Percentiles rank a stretch among this genome's conserved stretches.
Evolutionary conservation across 352 stramenopile species (phyloP).

Genomic region (Lagenidium sp.): DNA sequence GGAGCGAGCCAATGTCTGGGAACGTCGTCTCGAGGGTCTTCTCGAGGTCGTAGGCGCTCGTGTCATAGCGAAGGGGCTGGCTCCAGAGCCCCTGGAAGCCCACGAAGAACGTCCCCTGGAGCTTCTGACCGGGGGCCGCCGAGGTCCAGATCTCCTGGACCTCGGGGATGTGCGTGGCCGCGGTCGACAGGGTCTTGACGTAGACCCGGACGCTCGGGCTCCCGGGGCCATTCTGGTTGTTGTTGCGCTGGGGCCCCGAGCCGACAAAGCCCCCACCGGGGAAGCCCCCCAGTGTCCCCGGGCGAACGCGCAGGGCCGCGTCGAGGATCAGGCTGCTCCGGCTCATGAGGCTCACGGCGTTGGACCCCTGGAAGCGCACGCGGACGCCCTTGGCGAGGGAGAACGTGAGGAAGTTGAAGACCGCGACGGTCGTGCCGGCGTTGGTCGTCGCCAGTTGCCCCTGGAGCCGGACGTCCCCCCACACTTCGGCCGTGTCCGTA

Average conservation of each 20-base stretch:
- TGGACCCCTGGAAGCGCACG: constrained; percentile 79
- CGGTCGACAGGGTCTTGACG: constrained; percentile 88
- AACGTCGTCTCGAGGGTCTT: constrained; percentile 43
- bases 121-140: constrained; percentile 70
- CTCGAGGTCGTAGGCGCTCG: constrained; percentile 46
- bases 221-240: constrained; percentile 93
- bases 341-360: constrained; percentile 86
- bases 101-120: constrained; percentile 75
- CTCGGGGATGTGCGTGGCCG: constrained; percentile 76
- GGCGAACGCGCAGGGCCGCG: constrained; percentile 61
- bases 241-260: constrained; percentile 30
- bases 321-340: constrained; percentile 89
- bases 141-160: constrained; percentile 88
- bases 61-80: constrained; percentile 65
- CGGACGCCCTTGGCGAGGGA: constrained; percentile 77
- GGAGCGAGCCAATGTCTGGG: constrained; percentile 30
- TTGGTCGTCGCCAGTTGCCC: constrained; percentile 52
- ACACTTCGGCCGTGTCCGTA: constrained; percentile 42
- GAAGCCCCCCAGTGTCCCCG: constrained; percentile 91
- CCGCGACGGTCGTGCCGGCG: constrained; percentile 82
- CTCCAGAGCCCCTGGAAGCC: constrained; percentile 14
- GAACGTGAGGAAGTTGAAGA: constrained; percentile 96
- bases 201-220: constrained; percentile 87
- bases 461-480: constrained; percentile 44
- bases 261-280: constrained; percentile 84